Percentiles rank a stretch among this genome's conserved stretches.
Conservation (phyloP, 306 rosid genomes). For the Pyrus pyrifolia region DNA sequence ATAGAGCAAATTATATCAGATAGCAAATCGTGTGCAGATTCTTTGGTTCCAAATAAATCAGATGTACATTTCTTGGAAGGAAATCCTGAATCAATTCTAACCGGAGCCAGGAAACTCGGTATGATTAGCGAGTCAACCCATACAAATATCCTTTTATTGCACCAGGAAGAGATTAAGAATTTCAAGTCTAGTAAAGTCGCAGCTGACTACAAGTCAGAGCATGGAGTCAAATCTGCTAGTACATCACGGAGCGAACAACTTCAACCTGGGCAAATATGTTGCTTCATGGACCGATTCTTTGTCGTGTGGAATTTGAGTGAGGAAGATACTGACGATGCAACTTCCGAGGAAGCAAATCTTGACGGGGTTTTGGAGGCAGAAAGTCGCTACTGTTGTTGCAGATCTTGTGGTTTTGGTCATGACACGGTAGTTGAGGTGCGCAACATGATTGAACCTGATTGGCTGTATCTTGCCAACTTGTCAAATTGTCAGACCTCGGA, state of each 20-base stretch:
- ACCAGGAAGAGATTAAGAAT: slow-evolving; percentile 55
- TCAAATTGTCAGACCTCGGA: slow-evolving; percentile 26
- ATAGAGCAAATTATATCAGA: slow-evolving; percentile 39
- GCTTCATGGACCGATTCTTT: slow-evolving; percentile 79
- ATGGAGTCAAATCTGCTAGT: slow-evolving; percentile 26
- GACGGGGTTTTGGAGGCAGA: slow-evolving; percentile 21
- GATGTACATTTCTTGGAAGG: slow-evolving; percentile 64
- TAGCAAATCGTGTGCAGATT: slow-evolving; percentile 40
- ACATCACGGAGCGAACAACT: slow-evolving; percentile 32
- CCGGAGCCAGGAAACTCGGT: slow-evolving; percentile 59
- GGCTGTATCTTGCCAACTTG: slow-evolving; percentile 74
- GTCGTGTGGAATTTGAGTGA: slow-evolving; percentile 50
- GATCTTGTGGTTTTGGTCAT: slow-evolving; percentile 29
- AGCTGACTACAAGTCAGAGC: slow-evolving; percentile 28
- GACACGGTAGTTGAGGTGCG: slow-evolving; percentile 41
- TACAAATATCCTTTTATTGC: slow-evolving; percentile 39
- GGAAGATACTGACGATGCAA: slow-evolving; percentile 18
- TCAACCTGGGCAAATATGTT: slow-evolving; percentile 41
- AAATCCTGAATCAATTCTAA: slow-evolving; percentile 45
- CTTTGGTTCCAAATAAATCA: slow-evolving; percentile 40
- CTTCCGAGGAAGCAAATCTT: slow-evolving; percentile 18
- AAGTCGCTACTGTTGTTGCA: slow-evolving; percentile 17
- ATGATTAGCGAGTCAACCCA: slow-evolving; percentile 58
- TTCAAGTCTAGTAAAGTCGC: slow-evolving; percentile 47
- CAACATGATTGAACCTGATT: slow-evolving; percentile 73